A percentile compares a stretch with the other conserved stretches of the same genome.
phyloP scores from a whole-genome alignment of 139 green algal genomes.

The Tetraselmis chui region DNA sequence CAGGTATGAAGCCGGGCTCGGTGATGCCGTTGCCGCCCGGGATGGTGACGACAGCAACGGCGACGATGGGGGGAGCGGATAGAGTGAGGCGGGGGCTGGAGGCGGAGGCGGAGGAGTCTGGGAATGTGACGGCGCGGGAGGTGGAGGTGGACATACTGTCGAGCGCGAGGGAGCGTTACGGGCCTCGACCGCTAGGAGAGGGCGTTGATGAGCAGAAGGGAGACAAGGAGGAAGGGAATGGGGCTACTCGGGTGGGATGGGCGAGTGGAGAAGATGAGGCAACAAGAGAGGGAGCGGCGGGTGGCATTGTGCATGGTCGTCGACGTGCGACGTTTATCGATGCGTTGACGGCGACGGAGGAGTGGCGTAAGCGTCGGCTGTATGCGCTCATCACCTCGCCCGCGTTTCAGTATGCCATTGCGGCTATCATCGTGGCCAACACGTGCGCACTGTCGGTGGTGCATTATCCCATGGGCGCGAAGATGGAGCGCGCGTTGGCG shows the following conservation, averaged over 20 bases:
- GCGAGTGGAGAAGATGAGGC: too few species aligned
- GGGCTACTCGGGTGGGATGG: too few species aligned
- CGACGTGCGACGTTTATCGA: neutral
- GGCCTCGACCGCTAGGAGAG: neutral
- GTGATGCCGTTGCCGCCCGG: neutral
- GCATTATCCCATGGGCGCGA: neutral
- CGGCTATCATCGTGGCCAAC: conserved; percentile 7
- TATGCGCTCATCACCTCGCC: neutral
- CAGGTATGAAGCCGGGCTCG: too few species aligned
- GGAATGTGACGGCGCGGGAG: neutral
- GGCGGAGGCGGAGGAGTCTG: neutral
- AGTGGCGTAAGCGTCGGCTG: neutral
- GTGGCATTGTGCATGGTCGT: neutral
- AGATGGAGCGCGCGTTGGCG: neutral
- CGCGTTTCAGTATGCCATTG: neutral
- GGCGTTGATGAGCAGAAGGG: too few species aligned
- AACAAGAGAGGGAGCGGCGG: neutral
- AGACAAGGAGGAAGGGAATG: too few species aligned
- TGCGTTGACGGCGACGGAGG: too few species aligned
- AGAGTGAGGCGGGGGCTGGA: too few species aligned
- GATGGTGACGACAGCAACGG: too few species aligned
- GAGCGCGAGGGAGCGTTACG: neutral
- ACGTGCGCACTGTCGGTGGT: neutral
- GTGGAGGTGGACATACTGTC: neutral
- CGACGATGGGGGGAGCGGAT: too few species aligned